Base-by-base conservation (phyloP, 768 basidiomycete genomes). In the Mycena filopes region DNA sequence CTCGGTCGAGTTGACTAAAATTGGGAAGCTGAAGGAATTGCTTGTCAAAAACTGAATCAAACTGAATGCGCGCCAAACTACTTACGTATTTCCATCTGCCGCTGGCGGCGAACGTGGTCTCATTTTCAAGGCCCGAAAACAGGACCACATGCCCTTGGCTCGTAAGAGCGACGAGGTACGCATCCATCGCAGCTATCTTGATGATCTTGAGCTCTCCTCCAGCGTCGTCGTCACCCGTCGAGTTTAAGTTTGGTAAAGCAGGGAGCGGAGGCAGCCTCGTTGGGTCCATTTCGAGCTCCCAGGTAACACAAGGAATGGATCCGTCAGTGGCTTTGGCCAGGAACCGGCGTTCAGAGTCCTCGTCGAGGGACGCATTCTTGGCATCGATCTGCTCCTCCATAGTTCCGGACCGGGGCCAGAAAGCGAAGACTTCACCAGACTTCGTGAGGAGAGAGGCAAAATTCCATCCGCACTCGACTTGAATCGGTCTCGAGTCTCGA, bases 381-480 rank as follows among this genome's bases (percentile, higher is more conserved):
- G 71, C 71, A 36, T 74, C 67, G 55, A 87, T 76, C 4, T 62
- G 65, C 12, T 76, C 67, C 20, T 72, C 68, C 72, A 91, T 80
- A 9, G 70, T 67, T 3, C 84, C 87, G 7, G 76, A 73, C 61
- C 82, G 81, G 4, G 91, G 92, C 88, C 89, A 94, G 87, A 89
- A 93, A 5, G 91, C 87, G 66, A 88, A 86, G 46, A 92, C 88
- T 49, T 88, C 85, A 3, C 93, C 92, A n/a, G 83, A 81, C 64
- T 83, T 80, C 11, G 89, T 91, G 70, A 97, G 87, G 31, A 90
- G 80, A 13, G 88, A 85, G n/a, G 90, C 90, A 75, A 91, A 93
- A 16, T 72, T 65, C 95, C 95, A 96, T 45, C 95, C 94, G 69
- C 92, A 90, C 73, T 90, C 90, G 40, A 94, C 83, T 74, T 92